phyloP scores from a whole-genome alignment of 2,329 filamentous ascomycete species.

The Fusarium chuoi region DNA sequence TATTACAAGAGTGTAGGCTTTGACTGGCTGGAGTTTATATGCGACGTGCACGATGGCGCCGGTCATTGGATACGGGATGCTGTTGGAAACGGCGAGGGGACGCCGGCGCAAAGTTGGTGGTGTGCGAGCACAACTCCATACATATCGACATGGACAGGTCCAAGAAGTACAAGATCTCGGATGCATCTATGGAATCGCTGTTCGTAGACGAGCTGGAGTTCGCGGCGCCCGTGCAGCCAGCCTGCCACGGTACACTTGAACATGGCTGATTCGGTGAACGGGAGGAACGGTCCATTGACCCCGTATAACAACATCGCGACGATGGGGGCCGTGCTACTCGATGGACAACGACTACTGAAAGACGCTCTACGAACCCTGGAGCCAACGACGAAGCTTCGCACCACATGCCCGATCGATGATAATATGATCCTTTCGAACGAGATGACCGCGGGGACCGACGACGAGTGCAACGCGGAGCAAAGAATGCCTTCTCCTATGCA shows the following conservation, averaged over 20 bases:
- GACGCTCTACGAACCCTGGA: background rate
- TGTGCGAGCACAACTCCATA: background rate
- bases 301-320: background rate
- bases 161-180: background rate
- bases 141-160: background rate
- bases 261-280: background rate
- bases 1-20: conserved; percentile 76
- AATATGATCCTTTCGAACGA: background rate
- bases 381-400: background rate
- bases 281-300: background rate
- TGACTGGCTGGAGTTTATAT: background rate
- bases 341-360: fast-evolving
- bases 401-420: background rate
- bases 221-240: background rate
- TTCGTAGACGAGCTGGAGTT: background rate
- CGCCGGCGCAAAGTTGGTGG: background rate
- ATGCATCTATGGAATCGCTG: too few species aligned
- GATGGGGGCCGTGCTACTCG: background rate
- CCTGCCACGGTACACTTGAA: background rate
- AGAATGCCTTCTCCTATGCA: background rate
- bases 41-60: background rate
- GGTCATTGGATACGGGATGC: fast-evolving
- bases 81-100: background rate
- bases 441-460: background rate
- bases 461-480: background rate